Conservation (phyloP, 1,139 yeast genomes). For the Saccharomycopsis hybrid region DNA sequence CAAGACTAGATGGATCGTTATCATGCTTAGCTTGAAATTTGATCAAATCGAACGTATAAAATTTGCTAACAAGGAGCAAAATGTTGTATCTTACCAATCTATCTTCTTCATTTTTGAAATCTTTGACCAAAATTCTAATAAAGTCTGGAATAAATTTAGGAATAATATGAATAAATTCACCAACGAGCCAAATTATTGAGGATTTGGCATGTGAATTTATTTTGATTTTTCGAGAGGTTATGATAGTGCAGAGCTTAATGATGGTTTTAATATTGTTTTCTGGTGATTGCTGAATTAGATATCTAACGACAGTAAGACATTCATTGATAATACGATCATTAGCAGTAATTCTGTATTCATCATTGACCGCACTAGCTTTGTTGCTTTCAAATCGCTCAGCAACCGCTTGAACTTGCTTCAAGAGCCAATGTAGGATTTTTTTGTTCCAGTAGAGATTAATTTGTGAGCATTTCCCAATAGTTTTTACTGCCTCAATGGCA, state of each 20-base stretch:
- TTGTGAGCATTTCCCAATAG: conserved; percentile 51
- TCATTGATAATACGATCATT: conserved; percentile 42
- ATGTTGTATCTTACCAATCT: conserved; percentile 61
- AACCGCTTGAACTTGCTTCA: conserved; percentile 31
- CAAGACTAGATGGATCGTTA: conserved; percentile 25
- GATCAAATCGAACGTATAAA: conserved; percentile 50
- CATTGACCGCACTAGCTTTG: no score
- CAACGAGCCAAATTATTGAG: conserved; percentile 84
- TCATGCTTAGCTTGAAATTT: conserved; percentile 25
- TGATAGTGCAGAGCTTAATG: conserved; percentile 32
- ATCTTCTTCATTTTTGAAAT: conserved; percentile 50
- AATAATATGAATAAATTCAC: conserved; percentile 56
- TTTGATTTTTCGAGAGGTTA: conserved; percentile 15
- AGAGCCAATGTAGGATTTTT: conserved; percentile 38
- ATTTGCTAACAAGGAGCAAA: conserved; percentile 67
- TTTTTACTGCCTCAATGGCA: conserved; percentile 50
- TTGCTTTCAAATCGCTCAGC: neutral
- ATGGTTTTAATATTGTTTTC: conserved; percentile 36
- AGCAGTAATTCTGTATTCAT: no score
- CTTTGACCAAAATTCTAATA: conserved; percentile 50
- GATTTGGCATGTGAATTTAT: conserved; percentile 59
- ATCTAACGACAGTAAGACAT: conserved; percentile 61
- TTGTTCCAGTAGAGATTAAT: conserved; percentile 30
- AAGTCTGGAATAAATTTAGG: conserved; percentile 73
- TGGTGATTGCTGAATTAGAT: conserved; percentile 61